Evolutionary conservation across 179 eudicot genomes (phyloP), one percentile per base, ranked within the genome.

Genomic region (Beta lomatogona): DNA sequence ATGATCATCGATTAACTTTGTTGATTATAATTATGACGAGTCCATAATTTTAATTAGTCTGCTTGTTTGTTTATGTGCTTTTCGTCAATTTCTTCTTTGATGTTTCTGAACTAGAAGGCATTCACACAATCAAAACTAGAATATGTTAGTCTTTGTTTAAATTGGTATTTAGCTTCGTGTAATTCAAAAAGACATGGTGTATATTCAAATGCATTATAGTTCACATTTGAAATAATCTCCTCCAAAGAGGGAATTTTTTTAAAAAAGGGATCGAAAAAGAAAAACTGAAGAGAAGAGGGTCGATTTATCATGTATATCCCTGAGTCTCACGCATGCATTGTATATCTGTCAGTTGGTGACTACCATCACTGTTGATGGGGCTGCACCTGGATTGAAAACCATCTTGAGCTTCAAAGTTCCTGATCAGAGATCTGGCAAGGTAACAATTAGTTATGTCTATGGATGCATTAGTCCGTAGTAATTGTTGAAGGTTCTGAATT

Each of bases 381-480:
- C 93, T 84, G 88, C 92, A 21, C 97, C 94, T 79, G 94, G 98
- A 18, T 25, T 93, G 87, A 95, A 93, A 87, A 85, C 98, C 15
- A 91, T 95, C 63, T 36, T 95, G 46, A 95, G 96, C 88, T 88
- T 93, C 81, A 87, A 69, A 80, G 85, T 91, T 80, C 98, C 98
- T 69, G 98, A 93, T 82, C 96, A 92, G 74, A 91, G 91, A 65
- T 92, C 98, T 87, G 97, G 93, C 85, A 93, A 90, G 97, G 98
- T 93, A 83, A 85, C 77, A 16, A 18, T 15, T 50, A 18, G 44
- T 45, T 74, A 12, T 70, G 8, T 74, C 0, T 22, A 12, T 67
- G 18, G 31, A 46, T 44, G 6, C 15, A 0, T 16, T 45, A 6
- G 45, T 55, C 6, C 1, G 31, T 22, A 74, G 5, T 36, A 16